These are phyloP conservation scores for Leccinum longicurvipes DNA, from an alignment of 768 basidiomycete genomes.

Conservation along the genomic window DNA sequence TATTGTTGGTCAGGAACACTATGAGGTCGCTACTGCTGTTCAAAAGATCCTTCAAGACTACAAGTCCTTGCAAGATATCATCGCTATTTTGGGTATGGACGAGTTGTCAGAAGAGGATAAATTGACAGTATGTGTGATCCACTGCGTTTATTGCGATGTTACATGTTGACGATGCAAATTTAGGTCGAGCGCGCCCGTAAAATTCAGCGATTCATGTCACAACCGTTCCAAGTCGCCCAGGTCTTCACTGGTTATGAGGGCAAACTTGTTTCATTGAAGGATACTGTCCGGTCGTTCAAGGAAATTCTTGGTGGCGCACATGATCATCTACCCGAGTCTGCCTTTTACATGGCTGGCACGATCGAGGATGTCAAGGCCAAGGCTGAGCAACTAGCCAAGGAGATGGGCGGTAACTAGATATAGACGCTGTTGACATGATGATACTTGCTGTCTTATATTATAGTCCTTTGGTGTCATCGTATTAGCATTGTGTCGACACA, in stretches of 20 bases:
- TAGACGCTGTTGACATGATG: constrained; percentile 14
- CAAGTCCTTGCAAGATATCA: constrained; percentile 98
- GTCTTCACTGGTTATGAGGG: constrained; percentile 99
- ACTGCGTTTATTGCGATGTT: neutral
- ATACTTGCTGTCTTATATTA: constrained; percentile 3
- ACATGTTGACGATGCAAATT: constrained; percentile 4
- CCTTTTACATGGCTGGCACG: constrained; percentile 98
- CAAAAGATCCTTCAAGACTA: constrained; percentile 98
- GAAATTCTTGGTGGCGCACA: constrained; percentile 91
- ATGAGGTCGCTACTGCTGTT: constrained; percentile 92
- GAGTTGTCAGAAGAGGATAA: constrained; percentile 99
- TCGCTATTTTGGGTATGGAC: constrained; percentile 99
- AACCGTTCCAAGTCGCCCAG: constrained; percentile 99
- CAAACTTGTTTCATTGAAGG: constrained; percentile 93
- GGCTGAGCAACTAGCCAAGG: constrained; percentile 96
- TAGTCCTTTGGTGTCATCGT: constrained; percentile 5
- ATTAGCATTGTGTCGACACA: constrained; percentile 9
- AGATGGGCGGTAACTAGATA: constrained; percentile 57
- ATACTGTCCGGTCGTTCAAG: constrained; percentile 95
- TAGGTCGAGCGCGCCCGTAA: constrained; percentile 97
- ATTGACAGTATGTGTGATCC: constrained; percentile 51
- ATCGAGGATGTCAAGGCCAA: constrained; percentile 97
- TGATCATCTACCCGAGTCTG: constrained; percentile 89
- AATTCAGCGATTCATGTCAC: constrained; percentile 99
- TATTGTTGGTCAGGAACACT: constrained; percentile 94